Base-by-base conservation (phyloP, 192 early-diverging fungal species). In the Coemansia interrupta region DNA sequence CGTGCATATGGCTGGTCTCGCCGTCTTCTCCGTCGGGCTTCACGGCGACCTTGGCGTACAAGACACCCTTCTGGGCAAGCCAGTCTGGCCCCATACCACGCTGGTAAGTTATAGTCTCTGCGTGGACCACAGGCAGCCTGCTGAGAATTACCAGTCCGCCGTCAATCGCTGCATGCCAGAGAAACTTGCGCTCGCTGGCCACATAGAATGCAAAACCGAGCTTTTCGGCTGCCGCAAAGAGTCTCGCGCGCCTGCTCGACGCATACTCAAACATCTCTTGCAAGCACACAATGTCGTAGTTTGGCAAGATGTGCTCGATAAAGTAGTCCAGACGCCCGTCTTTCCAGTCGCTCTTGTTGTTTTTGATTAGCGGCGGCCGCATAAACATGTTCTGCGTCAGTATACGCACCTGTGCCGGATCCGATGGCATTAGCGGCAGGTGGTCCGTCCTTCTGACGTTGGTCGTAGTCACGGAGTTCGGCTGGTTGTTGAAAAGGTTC, bases 181-280 rank as follows among this genome's bases (percentile, higher is more conserved):
- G 63, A 13, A 75, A 82, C 53, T 85, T 83, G 12, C 83, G 64
- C 39, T 81, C 78, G 14, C 82, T 85, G n/a, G 80, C 78, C 17
- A 88, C 66, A 53, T 82, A 83, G 57, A 81, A 84, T 54, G 80
- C 82, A 58, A 88, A 92, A 20, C 91, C 91, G 3, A 76, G 50
- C 57, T 84, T 70, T 49, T 83, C 69, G 5, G 90, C 92, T 39
- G 73, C 77, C 15, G 57, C 64, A 24, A 92, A 64, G 30, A 94
- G 58, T 26, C 78, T 61, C 44, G 82, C 80, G 6, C 92, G 81
- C 8, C 79, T 59, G 17, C 82, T 82, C 6, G 68, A 74, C 6
- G 83, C 89, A 67, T 85, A 94, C 24, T 87, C 85, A 78, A 88
- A 94, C 58, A 89, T 83, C 60, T 94, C 92, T 63, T 94, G 91